Evolutionary conservation across 495 filamentous ascomycete species (phyloP).

Genomic region (Penicillium atrosanguineum): DNA sequence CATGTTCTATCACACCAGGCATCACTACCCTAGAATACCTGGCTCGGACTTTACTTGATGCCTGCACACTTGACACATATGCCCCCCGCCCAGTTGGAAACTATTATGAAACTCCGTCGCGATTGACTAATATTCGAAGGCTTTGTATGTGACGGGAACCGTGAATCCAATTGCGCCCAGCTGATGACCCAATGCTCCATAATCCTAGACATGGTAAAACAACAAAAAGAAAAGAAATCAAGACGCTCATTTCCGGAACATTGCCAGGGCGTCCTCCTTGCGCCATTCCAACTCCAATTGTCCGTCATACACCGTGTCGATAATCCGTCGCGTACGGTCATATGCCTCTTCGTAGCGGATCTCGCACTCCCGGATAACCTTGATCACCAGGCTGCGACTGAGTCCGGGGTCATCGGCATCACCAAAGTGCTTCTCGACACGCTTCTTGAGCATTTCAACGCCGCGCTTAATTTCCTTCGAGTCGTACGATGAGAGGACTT

Average conservation of each 20-base stretch:
- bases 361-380: conserved; percentile 81
- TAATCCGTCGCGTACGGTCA: conserved; percentile 64
- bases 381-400: conserved; percentile 65
- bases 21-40: no score
- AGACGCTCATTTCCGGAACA: conserved; percentile 46
- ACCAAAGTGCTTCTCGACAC: conserved; percentile 95
- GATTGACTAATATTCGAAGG: neutral
- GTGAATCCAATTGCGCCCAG: conserved; percentile 11
- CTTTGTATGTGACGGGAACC: neutral
- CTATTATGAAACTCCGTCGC: neutral
- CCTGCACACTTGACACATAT: no score
- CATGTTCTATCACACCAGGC: no score
- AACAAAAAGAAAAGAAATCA: neutral
- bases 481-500: conserved; percentile 76
- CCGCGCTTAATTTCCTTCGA: conserved; percentile 78
- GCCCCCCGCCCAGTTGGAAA: no score
- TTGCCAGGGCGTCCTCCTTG: conserved; percentile 53
- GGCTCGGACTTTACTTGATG: no score
- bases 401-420: conserved; percentile 75
- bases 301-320: conserved; percentile 61
- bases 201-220: neutral
- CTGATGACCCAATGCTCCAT: conserved; percentile 7
- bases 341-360: conserved; percentile 70
- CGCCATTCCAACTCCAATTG: conserved; percentile 61
- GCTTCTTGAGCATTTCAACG: conserved; percentile 78